Evolutionary conservation across 140 eudicot species (phyloP).

Genomic region (Oenanthe javanica): DNA sequence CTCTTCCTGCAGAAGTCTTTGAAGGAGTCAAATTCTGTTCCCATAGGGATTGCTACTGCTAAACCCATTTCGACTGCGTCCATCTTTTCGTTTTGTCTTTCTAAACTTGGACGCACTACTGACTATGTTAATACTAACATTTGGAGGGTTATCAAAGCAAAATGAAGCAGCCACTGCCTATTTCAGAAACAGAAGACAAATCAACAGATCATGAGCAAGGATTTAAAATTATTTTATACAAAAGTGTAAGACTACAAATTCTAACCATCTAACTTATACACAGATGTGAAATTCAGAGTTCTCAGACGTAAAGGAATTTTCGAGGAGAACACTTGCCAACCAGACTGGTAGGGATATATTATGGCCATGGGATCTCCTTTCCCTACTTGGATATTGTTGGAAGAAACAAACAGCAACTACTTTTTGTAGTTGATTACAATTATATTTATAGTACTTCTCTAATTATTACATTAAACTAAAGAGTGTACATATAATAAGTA

Average conservation of each 20-base stretch:
- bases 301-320: no score
- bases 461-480: no score
- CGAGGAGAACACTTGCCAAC: not conserved
- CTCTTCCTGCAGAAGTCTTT: no score
- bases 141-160: conserved; percentile 74
- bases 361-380: no score
- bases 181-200: not conserved
- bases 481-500: no score
- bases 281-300: no score
- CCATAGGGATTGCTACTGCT: conserved; percentile 67
- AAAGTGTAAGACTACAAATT: not conserved
- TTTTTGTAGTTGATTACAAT: no score
- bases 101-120: conserved; percentile 88
- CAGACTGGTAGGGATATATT: no score
- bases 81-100: conserved; percentile 32
- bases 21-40: no score
- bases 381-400: no score
- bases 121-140: conserved; percentile 58
- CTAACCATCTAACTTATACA: not conserved
- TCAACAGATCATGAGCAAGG: not conserved
- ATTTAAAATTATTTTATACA: not conserved
- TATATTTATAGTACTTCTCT: no score
- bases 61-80: conserved; percentile 28
- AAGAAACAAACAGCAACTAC: no score
- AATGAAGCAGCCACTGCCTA: conserved; percentile 91